Base-by-base conservation (phyloP, 2,329 filamentous ascomycete species). In the Colletotrichum gloeosporioides region DNA sequence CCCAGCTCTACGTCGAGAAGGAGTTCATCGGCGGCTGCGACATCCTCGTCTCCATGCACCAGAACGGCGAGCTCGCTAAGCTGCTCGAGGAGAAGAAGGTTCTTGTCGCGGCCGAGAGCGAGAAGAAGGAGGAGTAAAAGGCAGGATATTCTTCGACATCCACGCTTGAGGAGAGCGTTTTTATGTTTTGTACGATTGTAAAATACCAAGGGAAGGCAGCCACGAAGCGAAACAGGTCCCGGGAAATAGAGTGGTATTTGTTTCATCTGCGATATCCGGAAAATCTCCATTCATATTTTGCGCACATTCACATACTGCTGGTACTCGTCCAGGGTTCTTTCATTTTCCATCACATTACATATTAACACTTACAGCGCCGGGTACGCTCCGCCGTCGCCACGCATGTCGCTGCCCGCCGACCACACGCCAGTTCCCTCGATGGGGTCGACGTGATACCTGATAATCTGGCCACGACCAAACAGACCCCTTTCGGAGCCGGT, bases 21-120 rank as follows among this genome's bases (percentile, higher is more conserved):
- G 96, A 99, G 84, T 99, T 99, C 84, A 90, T 99, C 63, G 97
- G 97, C 71, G 97, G 97, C n/a, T 98, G 96, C 84, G 97, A 99
- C 85, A 99, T 99, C 79, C 86, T 99, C 80, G 94, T 99, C 84
- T 94, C 94, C 4, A 99, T 99, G 97, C 96, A 99, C 88, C 95
- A 98, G 87, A 98, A 95, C 82, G 97, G 97, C 32, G 96, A 98
- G 80, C 87, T 99, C 81, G 95, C 96, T 10, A 98, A 98, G 89
- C 86, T 99, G 84, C 89, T 99, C 66, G 95, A 98, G 83, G 95
- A 98, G 86, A 98, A 98, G 90, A 92, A 92, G 77, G 95, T 99
- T n/a, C 86, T 99, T 72, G 85, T 86, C 4, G 90, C 92, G 76
- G 92, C 79, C 6, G 85, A 93, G 66, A 82, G 73, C 29, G 83